Conservation (phyloP, 2,329 filamentous ascomycete genomes). For the Fusarium floridanum region DNA sequence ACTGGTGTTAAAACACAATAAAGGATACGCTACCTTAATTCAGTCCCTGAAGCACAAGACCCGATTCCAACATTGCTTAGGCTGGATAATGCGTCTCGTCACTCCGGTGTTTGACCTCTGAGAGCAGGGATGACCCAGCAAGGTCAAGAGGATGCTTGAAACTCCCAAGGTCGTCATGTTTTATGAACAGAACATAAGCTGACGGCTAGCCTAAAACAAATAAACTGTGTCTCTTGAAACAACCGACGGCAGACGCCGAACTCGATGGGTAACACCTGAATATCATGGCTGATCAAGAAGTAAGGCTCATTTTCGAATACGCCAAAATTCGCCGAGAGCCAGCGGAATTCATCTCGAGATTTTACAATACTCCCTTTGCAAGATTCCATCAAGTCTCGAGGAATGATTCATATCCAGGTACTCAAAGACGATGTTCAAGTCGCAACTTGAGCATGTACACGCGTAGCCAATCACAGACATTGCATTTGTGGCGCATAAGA, state of each 20-base stretch:
- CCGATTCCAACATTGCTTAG: background rate
- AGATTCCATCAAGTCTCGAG: background rate
- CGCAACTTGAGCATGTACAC: background rate
- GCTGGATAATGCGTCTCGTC: background rate
- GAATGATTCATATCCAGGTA: background rate
- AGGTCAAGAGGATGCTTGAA: background rate
- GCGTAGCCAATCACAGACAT: constrained; percentile 1
- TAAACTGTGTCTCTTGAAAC: background rate
- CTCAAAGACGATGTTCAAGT: background rate
- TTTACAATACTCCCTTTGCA: background rate
- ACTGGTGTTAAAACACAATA: background rate
- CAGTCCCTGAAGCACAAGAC: background rate
- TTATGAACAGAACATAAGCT: background rate
- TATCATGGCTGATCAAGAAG: background rate
- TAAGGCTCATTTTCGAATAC: background rate
- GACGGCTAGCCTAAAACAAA: background rate
- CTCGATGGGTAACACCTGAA: background rate
- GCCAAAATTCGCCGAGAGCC: background rate
- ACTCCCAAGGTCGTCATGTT: background rate
- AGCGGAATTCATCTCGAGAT: background rate
- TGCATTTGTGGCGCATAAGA: background rate
- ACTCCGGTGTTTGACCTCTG: background rate
- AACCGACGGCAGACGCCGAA: background rate
- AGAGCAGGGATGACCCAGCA: background rate
- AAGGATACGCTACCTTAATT: background rate